Base-by-base conservation (phyloP, 2,329 filamentous ascomycete genomes). In the Penicillium sp. region DNA sequence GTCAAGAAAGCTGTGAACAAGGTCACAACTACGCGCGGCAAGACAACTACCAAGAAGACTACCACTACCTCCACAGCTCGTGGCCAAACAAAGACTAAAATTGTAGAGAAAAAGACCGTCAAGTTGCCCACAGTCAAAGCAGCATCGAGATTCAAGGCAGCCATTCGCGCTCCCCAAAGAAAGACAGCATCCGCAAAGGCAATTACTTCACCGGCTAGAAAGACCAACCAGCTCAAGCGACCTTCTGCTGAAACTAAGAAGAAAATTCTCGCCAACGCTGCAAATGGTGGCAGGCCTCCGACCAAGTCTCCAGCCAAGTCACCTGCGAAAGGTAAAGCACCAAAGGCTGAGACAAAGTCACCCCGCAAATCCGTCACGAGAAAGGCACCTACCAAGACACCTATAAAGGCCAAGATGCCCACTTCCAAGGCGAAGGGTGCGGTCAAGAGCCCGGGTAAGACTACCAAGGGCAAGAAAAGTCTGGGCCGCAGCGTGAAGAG, bases 221-320 rank as follows among this genome's bases (percentile, higher is more conserved):
- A 57, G 35, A 51, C 63, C 35, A 60, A 67, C 14, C 63, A 64
- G 31, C 61, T 70, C 29, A 71, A 64, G 43, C 67, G 68, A 7
- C 68, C 68, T 21, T 71, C 69, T 8, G 60, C 63, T 16, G 66
- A 66, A 48, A 68, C 69, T 29, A 72, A 72, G 57, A 66, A 65
- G 31, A 67, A 68, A 44, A 68, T 71, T 16, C 57, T 67, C 13
- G 63, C 61, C 45, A 60, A 63, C 49, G 65, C 64, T 37, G 63
- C 64, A 13, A 68, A 66, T 33, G 68, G 67, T 43, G 55, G 62
- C 29, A 39, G 19, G 21, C 44, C 57, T 35, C n/a, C 47, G 21
- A n/a, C 22, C 5, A 24, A 14, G 22, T 10, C 46, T 27, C 9
- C n/a, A 31, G 16, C 24, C 43, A 69, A 58, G 31, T 59, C 57